Evolutionary conservation across 345 rosid genomes (phyloP).

Genomic region (Cardamine resedifolia): DNA sequence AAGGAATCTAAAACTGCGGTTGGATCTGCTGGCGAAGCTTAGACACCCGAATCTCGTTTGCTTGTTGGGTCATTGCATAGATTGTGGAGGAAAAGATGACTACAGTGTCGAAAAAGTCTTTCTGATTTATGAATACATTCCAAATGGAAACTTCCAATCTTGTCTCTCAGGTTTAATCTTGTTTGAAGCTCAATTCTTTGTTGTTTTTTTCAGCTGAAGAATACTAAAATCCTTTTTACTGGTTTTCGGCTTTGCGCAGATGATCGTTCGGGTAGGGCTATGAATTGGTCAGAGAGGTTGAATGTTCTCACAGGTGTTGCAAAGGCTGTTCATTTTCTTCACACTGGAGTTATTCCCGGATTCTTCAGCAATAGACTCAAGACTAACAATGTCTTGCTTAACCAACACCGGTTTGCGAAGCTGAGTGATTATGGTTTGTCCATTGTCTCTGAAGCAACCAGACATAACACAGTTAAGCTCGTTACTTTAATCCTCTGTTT

Average conservation of each 20-base stretch:
- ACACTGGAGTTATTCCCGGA: constrained; percentile 84
- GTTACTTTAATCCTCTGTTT: constrained; percentile 18
- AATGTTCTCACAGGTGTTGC: constrained; percentile 58
- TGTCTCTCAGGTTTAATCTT: constrained; percentile 49
- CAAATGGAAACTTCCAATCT: constrained; percentile 62
- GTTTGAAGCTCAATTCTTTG: background rate
- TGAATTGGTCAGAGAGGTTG: constrained; percentile 73
- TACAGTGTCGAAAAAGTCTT: constrained; percentile 55
- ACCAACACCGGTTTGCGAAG: constrained; percentile 63
- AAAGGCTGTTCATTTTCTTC: constrained; percentile 75
- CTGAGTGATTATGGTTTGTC: constrained; percentile 78
- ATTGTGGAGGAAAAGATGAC: constrained; percentile 58
- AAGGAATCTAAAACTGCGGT: constrained; percentile 66
- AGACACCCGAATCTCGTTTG: constrained; percentile 88
- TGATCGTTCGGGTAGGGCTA: constrained; percentile 41
- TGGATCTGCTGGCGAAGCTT: constrained; percentile 86
- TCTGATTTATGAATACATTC: constrained; percentile 67
- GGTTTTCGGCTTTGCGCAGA: constrained; percentile 49
- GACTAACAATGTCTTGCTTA: constrained; percentile 62
- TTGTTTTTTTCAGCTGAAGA: background rate
- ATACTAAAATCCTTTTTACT: background rate
- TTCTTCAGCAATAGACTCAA: constrained; percentile 70
- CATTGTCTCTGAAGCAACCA: constrained; percentile 57
- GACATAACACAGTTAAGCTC: constrained; percentile 39
- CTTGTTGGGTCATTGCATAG: constrained; percentile 86